Conservation (phyloP, 257 asterid species). For the Solanum etuberosum region DNA sequence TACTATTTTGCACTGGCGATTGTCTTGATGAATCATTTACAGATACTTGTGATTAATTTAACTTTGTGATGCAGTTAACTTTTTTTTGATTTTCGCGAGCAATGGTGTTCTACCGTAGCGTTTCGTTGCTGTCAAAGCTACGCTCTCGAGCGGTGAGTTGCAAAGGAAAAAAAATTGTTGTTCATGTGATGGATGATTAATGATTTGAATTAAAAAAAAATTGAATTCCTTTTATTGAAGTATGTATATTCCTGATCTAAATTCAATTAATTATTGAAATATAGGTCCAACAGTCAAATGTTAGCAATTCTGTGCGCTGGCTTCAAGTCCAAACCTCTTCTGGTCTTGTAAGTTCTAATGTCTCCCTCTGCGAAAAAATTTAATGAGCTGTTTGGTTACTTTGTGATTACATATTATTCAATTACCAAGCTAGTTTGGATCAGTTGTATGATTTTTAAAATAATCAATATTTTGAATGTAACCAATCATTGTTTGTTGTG, state of each 20-base stretch:
- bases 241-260: not conserved
- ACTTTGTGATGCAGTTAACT: not conserved
- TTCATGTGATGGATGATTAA: not conserved
- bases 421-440: not conserved
- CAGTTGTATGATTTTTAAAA: not conserved
- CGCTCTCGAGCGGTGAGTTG: slow-evolving; percentile 25
- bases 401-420: not conserved
- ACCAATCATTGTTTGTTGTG: not conserved
- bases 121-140: slow-evolving; percentile 20
- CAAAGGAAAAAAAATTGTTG: not conserved
- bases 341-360: slow-evolving; percentile 13
- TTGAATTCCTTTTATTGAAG: not conserved
- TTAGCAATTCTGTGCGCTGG: slow-evolving; percentile 69
- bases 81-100: not conserved
- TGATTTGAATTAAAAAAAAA: not conserved
- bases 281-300: slow-evolving; percentile 54
- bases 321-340: slow-evolving; percentile 83
- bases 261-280: not conserved
- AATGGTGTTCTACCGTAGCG: slow-evolving; percentile 21
- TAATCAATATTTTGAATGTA: not conserved
- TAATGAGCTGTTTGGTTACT: not conserved
- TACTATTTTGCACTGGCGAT: not conserved
- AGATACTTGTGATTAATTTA: not conserved
- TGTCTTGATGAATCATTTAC: not conserved
- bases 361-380: not conserved